Percentiles rank a stretch among this genome's conserved stretches.
These are phyloP conservation scores for Phoma sp. DNA, from an alignment of 2,329 filamentous ascomycete genomes.

Conservation along the genomic window DNA sequence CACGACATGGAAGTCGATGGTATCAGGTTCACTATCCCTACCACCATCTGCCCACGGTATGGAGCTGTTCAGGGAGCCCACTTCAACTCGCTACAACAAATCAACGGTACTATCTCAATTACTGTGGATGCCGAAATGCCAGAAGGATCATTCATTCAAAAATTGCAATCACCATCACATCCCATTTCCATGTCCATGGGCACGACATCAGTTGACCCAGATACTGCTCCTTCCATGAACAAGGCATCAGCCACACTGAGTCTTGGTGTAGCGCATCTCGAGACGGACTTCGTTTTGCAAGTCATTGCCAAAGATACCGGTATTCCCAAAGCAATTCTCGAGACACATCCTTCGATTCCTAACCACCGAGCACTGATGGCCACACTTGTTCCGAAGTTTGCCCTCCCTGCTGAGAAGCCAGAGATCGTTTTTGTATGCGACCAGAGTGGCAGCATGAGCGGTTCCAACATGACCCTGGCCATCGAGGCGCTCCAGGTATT, in stretches of 20 bases:
- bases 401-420: constrained; percentile 61
- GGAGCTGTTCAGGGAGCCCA: constrained; percentile 45
- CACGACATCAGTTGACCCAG: constrained; percentile 57
- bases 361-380: constrained; percentile 73
- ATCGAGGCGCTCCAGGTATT: constrained; percentile 67
- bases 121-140: constrained; percentile 68
- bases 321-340: constrained; percentile 70
- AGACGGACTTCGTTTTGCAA: constrained; percentile 72
- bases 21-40: constrained; percentile 73
- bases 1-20: constrained; percentile 74
- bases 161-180: constrained; percentile 72
- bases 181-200: constrained; percentile 72
- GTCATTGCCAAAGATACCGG: constrained; percentile 67
- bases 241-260: constrained; percentile 69
- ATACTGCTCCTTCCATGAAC: constrained; percentile 60
- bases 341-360: constrained; percentile 68
- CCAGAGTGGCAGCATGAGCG: constrained; percentile 71
- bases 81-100: background rate
- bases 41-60: constrained; percentile 71
- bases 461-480: constrained; percentile 61
- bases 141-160: constrained; percentile 63
- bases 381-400: constrained; percentile 74
- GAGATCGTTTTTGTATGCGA: constrained; percentile 79
- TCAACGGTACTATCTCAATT: constrained; percentile 59
- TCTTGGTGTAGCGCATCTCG: constrained; percentile 61